Evolutionary conservation across 1,284 basidiomycete species (phyloP).

Genomic region (Naganishia cerealis): DNA sequence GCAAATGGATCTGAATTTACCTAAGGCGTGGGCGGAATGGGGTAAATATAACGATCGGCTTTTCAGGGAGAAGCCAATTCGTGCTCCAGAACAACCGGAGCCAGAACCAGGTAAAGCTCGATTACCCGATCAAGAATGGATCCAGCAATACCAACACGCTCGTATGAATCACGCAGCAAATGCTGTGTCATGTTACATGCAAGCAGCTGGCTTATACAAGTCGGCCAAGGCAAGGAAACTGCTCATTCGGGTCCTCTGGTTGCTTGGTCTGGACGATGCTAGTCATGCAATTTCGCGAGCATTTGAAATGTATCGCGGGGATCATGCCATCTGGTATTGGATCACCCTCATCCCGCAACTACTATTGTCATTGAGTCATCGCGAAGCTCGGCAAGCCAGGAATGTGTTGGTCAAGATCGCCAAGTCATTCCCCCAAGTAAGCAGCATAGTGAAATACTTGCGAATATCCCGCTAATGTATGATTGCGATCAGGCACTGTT

Average conservation of each 20-base stretch:
- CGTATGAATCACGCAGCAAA: conserved; percentile 73
- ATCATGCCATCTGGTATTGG: conserved; percentile 98
- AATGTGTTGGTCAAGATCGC: conserved; percentile 87
- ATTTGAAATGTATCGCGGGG: conserved; percentile 95
- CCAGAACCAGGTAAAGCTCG: conserved; percentile 63
- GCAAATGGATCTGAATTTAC: conserved; percentile 89
- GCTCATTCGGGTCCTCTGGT: conserved; percentile 88
- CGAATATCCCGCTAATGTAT: conserved; percentile 14
- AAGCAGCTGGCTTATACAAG: conserved; percentile 95
- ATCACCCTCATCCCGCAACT: conserved; percentile 96
- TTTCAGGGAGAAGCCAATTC: conserved; percentile 62
- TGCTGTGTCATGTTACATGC: conserved; percentile 95
- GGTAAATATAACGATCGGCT: conserved; percentile 89
- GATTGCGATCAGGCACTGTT: conserved; percentile 72
- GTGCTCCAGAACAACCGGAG: conserved; percentile 44
- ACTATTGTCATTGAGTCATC: conserved; percentile 82
- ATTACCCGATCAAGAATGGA: conserved; percentile 61
- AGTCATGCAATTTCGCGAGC: conserved; percentile 72
- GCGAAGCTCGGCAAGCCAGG: conserved; percentile 89
- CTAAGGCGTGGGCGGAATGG: conserved; percentile 99
- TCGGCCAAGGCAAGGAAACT: conserved; percentile 89
- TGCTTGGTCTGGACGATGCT: conserved; percentile 89
- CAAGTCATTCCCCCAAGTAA: conserved; percentile 87
- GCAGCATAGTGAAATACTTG: conserved; percentile 39
- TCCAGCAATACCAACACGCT: conserved; percentile 47